Evolutionary conservation across 371 early-diverging fungal species (phyloP).

Genomic region (Chytridium lagenaria): DNA sequence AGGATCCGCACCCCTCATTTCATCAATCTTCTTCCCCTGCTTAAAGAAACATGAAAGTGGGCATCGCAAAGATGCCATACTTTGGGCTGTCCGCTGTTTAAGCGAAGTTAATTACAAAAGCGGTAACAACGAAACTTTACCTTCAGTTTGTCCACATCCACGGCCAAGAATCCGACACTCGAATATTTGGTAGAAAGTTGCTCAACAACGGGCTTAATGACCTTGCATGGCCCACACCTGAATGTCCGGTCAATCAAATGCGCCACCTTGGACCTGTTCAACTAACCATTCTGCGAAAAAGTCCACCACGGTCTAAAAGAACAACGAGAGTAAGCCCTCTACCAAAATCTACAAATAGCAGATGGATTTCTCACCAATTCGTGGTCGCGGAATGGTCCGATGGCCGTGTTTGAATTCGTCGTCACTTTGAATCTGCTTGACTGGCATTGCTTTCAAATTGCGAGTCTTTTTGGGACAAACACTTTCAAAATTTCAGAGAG

Average conservation of each 20-base stretch:
- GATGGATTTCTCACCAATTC: constrained; percentile 7
- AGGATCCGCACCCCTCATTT: constrained; percentile 73
- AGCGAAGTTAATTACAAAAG: not conserved
- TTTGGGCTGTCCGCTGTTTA: constrained; percentile 39
- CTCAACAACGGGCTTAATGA: constrained; percentile 26
- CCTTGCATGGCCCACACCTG: constrained; percentile 20
- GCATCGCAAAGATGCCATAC: constrained; percentile 50
- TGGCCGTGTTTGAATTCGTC: not conserved
- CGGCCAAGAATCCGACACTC: constrained; percentile 46
- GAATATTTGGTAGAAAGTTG: constrained; percentile 29
- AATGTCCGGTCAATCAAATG: not conserved
- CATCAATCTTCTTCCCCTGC: constrained; percentile 64
- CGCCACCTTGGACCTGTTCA: not conserved
- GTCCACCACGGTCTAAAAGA: not conserved
- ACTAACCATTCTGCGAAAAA: constrained; percentile 8
- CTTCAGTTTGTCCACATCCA: constrained; percentile 54
- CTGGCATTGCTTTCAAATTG: constrained; percentile 5
- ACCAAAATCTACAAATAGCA: not conserved
- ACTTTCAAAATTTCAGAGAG: not conserved
- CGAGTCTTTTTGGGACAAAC: too few relatives aligned
- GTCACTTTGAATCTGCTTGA: not conserved
- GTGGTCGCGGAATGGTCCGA: constrained; percentile 16
- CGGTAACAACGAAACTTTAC: constrained; percentile 18
- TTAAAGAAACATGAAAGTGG: constrained; percentile 68
- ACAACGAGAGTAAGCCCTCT: not conserved